These are phyloP conservation scores for Ascochyta fabae DNA, from an alignment of 2,329 filamentous ascomycete species.

Conservation along the genomic window DNA sequence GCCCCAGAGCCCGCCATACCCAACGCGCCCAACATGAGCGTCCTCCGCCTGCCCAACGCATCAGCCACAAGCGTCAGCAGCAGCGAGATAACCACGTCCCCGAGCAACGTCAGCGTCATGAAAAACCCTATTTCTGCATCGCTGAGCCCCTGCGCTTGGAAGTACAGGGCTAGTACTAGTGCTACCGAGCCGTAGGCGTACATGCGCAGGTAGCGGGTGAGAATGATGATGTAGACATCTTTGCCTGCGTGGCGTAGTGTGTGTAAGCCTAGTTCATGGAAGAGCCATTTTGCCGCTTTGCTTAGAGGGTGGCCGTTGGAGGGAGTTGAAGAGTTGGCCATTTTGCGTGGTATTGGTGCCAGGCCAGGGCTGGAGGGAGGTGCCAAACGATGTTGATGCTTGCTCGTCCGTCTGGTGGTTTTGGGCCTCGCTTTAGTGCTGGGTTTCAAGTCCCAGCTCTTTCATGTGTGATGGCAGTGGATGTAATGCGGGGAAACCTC, in stretches of 20 bases:
- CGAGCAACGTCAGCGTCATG: slow-evolving; percentile 50
- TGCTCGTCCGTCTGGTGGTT: too few relatives aligned
- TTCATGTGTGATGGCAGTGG: not conserved
- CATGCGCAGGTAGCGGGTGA: slow-evolving; percentile 46
- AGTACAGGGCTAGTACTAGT: slow-evolving; percentile 48
- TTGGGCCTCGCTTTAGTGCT: too few relatives aligned
- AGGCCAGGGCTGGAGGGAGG: too few relatives aligned
- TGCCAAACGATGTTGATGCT: too few relatives aligned
- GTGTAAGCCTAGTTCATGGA: slow-evolving; percentile 35
- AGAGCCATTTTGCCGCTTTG: not conserved
- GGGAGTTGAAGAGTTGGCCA: not conserved
- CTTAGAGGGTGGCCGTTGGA: not conserved
- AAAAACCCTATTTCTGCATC: slow-evolving; percentile 49
- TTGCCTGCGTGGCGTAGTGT: slow-evolving; percentile 36
- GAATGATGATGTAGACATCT: slow-evolving; percentile 46
- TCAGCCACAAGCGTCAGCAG: slow-evolving; percentile 49
- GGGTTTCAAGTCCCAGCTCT: not conserved
- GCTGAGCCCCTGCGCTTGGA: slow-evolving; percentile 43
- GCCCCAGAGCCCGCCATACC: slow-evolving; percentile 46
- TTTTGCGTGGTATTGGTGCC: not conserved
- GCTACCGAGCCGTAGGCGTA: slow-evolving; percentile 47
- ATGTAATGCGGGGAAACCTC: not conserved
- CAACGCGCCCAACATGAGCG: slow-evolving; percentile 42
- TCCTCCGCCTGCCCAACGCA: slow-evolving; percentile 41
- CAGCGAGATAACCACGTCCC: slow-evolving; percentile 47